Base-by-base conservation (phyloP, 257 asterid species). In the Solanum bulbocastanum region DNA sequence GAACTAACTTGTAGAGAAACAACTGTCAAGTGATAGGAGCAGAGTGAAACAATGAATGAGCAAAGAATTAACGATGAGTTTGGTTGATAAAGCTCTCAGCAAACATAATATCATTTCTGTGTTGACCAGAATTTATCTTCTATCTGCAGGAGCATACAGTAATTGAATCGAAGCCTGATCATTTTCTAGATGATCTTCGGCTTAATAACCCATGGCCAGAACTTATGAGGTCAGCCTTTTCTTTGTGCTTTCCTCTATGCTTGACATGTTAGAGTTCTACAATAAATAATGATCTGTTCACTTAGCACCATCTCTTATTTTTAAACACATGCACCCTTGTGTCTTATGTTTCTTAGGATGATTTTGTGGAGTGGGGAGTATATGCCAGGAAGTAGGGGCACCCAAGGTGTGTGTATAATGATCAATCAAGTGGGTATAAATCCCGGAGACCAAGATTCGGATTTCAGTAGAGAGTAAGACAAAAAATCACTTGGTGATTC, bases 171-270 rank as follows among this genome's bases (percentile, higher is more conserved):
- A 97, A 97, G 93, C 99, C 99, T 23, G 99, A 97, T 87, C 98
- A 97, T 86, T 96, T 96, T 91, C 91, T 96, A 90, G 99, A 97
- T 83, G 98, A 95, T 89, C 96, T 97, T 81, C 96, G 98, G 79
- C 93, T 97, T 88, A 96, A 96, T 92, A 94, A 94, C 89, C 98
- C 99, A 13, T 97, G 99, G 99, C 95, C 96, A 30, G 96, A 97
- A 93, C 98, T 97, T 62, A 90, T 82, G 89, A 95, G 99, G 99
- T 97, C 89, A 90, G 88, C 39, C 75, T 35, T 69, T 84, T 89
- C 86, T 66, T 81, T 85, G 81, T 27, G 49, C 65, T 76, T 42
- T 85, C 11, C 79, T 88, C 66, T 86, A 23, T 88, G 78, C 22
- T 49, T 42, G 71, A 36, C 30, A 11, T 66, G 52, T 42, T 40